Percentiles rank a stretch among this genome's conserved stretches.
These are phyloP conservation scores for Ceratobasidium theobromae DNA, from an alignment of 1,284 basidiomycete genomes.

Conservation along the genomic window DNA sequence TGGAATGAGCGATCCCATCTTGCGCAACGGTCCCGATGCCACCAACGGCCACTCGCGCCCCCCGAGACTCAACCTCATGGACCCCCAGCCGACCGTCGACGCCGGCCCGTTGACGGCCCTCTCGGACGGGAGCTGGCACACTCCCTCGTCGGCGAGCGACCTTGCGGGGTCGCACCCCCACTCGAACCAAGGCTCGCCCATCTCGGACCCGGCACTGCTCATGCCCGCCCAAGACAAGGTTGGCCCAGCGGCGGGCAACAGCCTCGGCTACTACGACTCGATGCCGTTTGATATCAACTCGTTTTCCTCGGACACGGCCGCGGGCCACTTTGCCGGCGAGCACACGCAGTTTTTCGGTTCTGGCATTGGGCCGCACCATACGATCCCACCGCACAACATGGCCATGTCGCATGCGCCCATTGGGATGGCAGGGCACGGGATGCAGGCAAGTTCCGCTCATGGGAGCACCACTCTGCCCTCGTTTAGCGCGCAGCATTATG, in stretches of 20 bases:
- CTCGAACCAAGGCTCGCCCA: slow-evolving; percentile 18
- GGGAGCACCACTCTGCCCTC: slow-evolving; percentile 25
- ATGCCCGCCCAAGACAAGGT: neutral
- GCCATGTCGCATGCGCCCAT: slow-evolving; percentile 13
- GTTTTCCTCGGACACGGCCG: neutral
- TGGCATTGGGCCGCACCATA: neutral
- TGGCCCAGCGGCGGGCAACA: neutral
- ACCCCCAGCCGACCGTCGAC: slow-evolving; percentile 8
- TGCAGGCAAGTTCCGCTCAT: slow-evolving; percentile 29
- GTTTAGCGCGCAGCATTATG: slow-evolving; percentile 31
- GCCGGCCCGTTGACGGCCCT: slow-evolving; percentile 16
- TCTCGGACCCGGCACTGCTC: neutral
- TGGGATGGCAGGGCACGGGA: slow-evolving; percentile 19
- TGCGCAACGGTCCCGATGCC: neutral
- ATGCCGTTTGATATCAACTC: slow-evolving; percentile 6
- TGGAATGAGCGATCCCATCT: neutral
- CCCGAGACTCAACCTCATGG: slow-evolving; percentile 1
- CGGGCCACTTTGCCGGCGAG: slow-evolving; percentile 17
- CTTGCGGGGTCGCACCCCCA: slow-evolving; percentile 8
- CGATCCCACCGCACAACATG: slow-evolving; percentile 23
- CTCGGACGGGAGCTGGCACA: slow-evolving; percentile 29
- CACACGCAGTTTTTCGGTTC: neutral
- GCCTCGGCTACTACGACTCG: neutral
- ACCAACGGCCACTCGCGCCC: neutral
- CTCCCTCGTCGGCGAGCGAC: slow-evolving; percentile 15